phyloP scores from a whole-genome alignment of 805 yeast genomes.

The Danielia oregonensis region DNA sequence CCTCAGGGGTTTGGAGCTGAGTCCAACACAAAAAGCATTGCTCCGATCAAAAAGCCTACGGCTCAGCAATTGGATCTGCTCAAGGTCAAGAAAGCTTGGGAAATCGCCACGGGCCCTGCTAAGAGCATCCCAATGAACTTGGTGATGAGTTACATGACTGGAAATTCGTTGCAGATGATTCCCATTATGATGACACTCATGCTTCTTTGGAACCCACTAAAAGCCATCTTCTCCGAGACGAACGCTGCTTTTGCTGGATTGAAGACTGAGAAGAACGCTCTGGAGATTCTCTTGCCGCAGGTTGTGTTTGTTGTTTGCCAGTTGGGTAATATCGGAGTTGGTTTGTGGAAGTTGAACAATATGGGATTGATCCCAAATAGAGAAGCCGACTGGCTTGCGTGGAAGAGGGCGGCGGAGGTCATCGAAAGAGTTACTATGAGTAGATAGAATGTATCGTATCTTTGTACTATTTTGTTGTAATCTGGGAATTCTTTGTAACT shows the following conservation, averaged over 20 bases:
- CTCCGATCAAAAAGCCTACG: slow-evolving; percentile 14
- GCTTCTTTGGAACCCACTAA: slow-evolving; percentile 74
- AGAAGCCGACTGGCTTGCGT: slow-evolving; percentile 86
- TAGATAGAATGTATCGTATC: no score
- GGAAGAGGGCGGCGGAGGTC: slow-evolving; percentile 49
- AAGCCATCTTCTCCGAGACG: slow-evolving; percentile 59
- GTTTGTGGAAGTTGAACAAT: slow-evolving; percentile 75
- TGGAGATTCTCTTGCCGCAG: slow-evolving; percentile 41
- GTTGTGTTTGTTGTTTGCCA: slow-evolving; percentile 45
- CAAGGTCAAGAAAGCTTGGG: slow-evolving; percentile 76
- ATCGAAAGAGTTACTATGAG: slow-evolving; percentile 6
- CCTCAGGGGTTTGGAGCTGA: slow-evolving; percentile 20
- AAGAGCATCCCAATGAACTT: slow-evolving; percentile 86
- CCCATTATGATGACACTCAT: slow-evolving; percentile 87
- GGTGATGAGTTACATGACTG: slow-evolving; percentile 90
- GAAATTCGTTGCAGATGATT: slow-evolving; percentile 82
- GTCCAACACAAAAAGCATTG: slow-evolving; percentile 2
- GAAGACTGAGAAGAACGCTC: slow-evolving; percentile 32
- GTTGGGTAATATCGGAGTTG: slow-evolving; percentile 61
- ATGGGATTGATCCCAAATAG: slow-evolving; percentile 93
- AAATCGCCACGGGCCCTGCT: slow-evolving; percentile 75
- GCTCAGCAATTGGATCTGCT: slow-evolving; percentile 30
- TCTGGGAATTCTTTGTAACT: no score
- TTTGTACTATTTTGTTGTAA: no score
- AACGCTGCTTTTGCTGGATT: slow-evolving; percentile 51